Percentiles rank a stretch among this genome's conserved stretches.
phyloP scores from a whole-genome alignment of 1,139 yeast genomes.

The Eremothecium coryli region DNA sequence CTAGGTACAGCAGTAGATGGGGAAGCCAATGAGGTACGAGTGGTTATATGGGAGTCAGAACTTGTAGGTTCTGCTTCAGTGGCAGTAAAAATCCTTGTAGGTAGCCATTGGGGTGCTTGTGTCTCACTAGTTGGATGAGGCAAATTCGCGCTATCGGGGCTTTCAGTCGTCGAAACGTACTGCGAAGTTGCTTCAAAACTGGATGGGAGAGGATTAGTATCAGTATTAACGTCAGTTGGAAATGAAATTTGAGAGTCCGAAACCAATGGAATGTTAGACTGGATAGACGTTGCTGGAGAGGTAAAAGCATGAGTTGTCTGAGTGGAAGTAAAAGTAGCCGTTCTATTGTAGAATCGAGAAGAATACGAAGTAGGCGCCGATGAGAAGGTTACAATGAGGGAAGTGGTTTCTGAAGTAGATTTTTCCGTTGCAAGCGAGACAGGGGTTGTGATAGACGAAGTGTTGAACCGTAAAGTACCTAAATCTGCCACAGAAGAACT shows the following conservation, averaged over 20 bases:
- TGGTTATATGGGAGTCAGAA: conserved; percentile 16
- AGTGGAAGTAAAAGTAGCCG: conserved; percentile 1
- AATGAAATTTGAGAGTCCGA: no score
- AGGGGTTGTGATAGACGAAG: no score
- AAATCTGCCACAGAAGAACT: no score
- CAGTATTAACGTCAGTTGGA: no score
- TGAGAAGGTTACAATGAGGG: conserved; percentile 8
- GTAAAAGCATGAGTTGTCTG: conserved; percentile 11
- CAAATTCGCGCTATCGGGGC: no score
- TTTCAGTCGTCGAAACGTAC: no score
- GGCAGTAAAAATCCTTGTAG: conserved; percentile 28
- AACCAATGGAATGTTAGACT: no score
- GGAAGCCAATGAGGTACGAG: conserved; percentile 34
- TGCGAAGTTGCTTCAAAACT: no score
- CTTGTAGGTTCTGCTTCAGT: conserved; percentile 23
- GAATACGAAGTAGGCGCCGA: conserved; percentile 9
- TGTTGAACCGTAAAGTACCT: no score
- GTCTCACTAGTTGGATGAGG: no score
- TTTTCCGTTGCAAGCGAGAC: conserved; percentile 7
- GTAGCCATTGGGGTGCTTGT: conserved; percentile 31
- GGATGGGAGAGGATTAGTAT: no score
- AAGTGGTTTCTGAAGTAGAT: conserved; percentile 5
- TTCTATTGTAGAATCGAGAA: conserved; percentile 3
- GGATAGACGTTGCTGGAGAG: no score
- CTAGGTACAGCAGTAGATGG: conserved; percentile 53